Percentiles rank a stretch among this genome's conserved stretches.
Evolutionary conservation across 352 stramenopile species (phyloP).

Genomic region (Globisporangium nagaii): DNA sequence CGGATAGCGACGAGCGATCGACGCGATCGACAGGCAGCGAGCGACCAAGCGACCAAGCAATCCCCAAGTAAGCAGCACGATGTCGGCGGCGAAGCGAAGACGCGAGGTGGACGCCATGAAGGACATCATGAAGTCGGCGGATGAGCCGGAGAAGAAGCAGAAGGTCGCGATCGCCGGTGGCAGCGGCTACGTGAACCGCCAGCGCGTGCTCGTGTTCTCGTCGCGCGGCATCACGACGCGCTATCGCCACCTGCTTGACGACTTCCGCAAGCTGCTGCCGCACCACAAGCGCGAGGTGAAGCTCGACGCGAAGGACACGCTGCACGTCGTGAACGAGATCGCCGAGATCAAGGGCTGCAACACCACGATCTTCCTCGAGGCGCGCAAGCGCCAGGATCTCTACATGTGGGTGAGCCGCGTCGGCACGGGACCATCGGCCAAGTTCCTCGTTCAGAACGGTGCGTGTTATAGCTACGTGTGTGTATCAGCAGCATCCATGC

Average conservation of each 20-base stretch:
- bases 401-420: slow-evolving; percentile 98
- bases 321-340: slow-evolving; percentile 98
- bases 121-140: slow-evolving; percentile 13
- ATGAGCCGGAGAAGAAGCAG: slow-evolving; percentile 38
- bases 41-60: slow-evolving; percentile 23
- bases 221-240: slow-evolving; percentile 91
- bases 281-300: slow-evolving; percentile 99
- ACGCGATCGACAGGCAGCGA: slow-evolving; percentile 8
- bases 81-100: slow-evolving; percentile 19
- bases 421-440: slow-evolving; percentile 92
- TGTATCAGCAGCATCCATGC: too few species aligned
- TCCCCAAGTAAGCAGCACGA: not conserved
- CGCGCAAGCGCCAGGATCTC: slow-evolving; percentile 96
- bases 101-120: slow-evolving; percentile 17
- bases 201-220: slow-evolving; percentile 91
- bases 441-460: slow-evolving; percentile 98
- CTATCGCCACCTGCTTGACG: slow-evolving; percentile 98
- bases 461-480: slow-evolving; percentile 2
- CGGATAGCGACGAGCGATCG: not conserved
- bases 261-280: slow-evolving; percentile 96
- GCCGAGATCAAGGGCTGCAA: slow-evolving; percentile 98
- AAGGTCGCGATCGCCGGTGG: slow-evolving; percentile 22
- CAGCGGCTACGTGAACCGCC: slow-evolving; percentile 87
- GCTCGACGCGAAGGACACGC: slow-evolving; percentile 93
- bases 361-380: slow-evolving; percentile 95